Evolutionary conservation across 805 yeast genomes (phyloP), one percentile per base, ranked within the genome.

Genomic region (Spathaspora gorwiae): DNA sequence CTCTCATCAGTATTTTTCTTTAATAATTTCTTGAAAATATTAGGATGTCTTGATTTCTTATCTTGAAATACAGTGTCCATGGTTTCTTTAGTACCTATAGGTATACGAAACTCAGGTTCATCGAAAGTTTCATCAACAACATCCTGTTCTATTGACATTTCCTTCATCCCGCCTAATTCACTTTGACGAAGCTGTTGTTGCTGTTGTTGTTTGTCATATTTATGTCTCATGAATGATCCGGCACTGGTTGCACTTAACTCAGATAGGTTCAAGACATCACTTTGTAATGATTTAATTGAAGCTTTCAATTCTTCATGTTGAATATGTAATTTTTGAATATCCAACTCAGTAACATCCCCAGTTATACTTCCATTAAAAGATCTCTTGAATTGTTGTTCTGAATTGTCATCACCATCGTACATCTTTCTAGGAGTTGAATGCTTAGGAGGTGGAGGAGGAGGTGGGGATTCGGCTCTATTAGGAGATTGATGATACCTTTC

Each of bases 221-320:
- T 84, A 60, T 88, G 95, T 56, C 95, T 76, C 39, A 83, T 81
- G 47, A 81, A 81, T 29, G 95, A 86, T 0, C 95, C 95, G 1
- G 96, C 95, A 50, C 94, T 84, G 0, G 96, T 86, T 5, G 96
- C 96, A 66, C 94, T 85, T 50, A 86, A 76, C 60, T 87, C 94
- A 32, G 90, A 83, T 44, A 70, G 56, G 44, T 70, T 72, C 45
- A 71, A 63, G 5, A 72, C 76, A 48, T 72, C 77, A 54, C 75
- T 70, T 53, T 72, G 68, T 39, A 71, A 57, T 2, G 75, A 69
- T 46, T 70, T 66, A 44, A 69, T 56, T 3, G 74, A 69, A 46
- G 60, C 66, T 40, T 65, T 68, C 47, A 69, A 56, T 33, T 66
- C 73, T 46, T 68, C 70, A 39, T 62, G 70, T 39, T 64, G 67